phyloP scores from a whole-genome alignment of 2,329 filamentous ascomycete genomes.

The Teratosphaeria gauchensis region DNA sequence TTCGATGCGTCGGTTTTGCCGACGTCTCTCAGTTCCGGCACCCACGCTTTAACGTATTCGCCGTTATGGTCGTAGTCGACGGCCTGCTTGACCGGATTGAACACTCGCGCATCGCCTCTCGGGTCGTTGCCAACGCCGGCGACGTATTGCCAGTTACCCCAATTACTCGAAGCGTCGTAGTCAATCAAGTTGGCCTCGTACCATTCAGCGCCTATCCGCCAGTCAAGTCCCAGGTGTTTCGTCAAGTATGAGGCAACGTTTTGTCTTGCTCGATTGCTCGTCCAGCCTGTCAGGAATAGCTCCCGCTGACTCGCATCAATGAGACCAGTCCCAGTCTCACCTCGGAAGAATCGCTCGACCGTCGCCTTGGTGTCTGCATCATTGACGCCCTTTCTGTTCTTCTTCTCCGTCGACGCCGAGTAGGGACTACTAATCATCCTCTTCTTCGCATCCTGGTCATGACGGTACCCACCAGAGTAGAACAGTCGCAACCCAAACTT shows the following conservation, averaged over 20 bases:
- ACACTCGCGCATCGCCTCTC: constrained; percentile 59
- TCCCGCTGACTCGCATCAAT: constrained; percentile 72
- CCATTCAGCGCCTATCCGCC: constrained; percentile 74
- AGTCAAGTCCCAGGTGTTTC: constrained; percentile 66
- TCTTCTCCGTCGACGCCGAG: constrained; percentile 22
- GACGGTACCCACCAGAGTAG: constrained; percentile 52
- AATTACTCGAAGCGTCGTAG: constrained; percentile 68
- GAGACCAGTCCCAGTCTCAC: constrained; percentile 63
- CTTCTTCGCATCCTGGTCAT: constrained; percentile 27
- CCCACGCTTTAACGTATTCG: constrained; percentile 62
- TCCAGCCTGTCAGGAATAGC: constrained; percentile 65
- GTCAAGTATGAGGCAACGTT: constrained; percentile 67
- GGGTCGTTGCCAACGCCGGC: constrained; percentile 74
- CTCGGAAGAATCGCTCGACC: constrained; percentile 52
- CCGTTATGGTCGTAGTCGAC: constrained; percentile 66
- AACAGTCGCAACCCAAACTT: constrained; percentile 62
- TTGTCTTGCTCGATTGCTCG: constrained; percentile 64
- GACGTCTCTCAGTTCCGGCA: constrained; percentile 54
- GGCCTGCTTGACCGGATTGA: constrained; percentile 74
- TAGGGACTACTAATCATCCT: constrained; percentile 27
- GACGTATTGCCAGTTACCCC: constrained; percentile 73
- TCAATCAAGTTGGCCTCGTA: constrained; percentile 67
- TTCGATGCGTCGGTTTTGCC: constrained; percentile 1
- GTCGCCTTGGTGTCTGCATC: constrained; percentile 26
- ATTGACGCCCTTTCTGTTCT: constrained; percentile 37